Conservation (phyloP, 495 filamentous ascomycete species). For the Umbilicaria muhlenbergii region DNA sequence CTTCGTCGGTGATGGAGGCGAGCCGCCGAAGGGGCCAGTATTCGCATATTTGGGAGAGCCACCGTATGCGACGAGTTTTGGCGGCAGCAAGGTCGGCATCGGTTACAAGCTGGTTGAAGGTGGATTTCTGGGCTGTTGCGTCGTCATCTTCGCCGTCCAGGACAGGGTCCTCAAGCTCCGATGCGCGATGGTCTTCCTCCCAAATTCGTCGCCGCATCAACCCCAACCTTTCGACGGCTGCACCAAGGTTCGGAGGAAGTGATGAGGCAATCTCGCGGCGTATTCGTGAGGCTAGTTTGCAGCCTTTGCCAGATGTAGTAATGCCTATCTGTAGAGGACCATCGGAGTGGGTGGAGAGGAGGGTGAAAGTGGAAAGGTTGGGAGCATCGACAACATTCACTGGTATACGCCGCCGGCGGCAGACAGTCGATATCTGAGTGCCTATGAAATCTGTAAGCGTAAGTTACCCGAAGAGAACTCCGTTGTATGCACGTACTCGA, state of each 20-base stretch:
- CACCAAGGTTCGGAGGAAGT: slow-evolving; percentile 70
- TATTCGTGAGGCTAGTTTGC: slow-evolving; percentile 85
- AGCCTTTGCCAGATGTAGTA: slow-evolving; percentile 88
- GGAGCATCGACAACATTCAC: slow-evolving; percentile 87
- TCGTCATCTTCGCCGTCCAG: slow-evolving; percentile 64
- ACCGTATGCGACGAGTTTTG: slow-evolving; percentile 72
- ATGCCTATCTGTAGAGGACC: slow-evolving; percentile 91
- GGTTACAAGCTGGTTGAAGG: slow-evolving; percentile 68
- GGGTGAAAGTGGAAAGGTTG: slow-evolving; percentile 73
- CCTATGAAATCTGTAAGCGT: slow-evolving; percentile 22
- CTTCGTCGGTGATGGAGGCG: slow-evolving; percentile 59
- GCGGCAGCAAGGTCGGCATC: slow-evolving; percentile 58
- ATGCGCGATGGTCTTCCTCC: slow-evolving; percentile 54
- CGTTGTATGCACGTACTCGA: slow-evolving; percentile 25
- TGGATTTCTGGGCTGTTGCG: slow-evolving; percentile 61
- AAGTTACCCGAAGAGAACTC: background rate
- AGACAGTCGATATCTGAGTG: slow-evolving; percentile 56
- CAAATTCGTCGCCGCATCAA: slow-evolving; percentile 59
- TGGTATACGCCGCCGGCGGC: slow-evolving; percentile 67
- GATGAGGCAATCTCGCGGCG: slow-evolving; percentile 70
- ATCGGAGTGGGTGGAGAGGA: slow-evolving; percentile 77
- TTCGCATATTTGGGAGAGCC: slow-evolving; percentile 93
- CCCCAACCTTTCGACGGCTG: slow-evolving; percentile 63
- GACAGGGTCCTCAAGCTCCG: slow-evolving; percentile 24
- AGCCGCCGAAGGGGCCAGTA: slow-evolving; percentile 88